These are phyloP conservation scores for Rhizopogon salebrosus DNA, from an alignment of 768 basidiomycete species.

Conservation along the genomic window DNA sequence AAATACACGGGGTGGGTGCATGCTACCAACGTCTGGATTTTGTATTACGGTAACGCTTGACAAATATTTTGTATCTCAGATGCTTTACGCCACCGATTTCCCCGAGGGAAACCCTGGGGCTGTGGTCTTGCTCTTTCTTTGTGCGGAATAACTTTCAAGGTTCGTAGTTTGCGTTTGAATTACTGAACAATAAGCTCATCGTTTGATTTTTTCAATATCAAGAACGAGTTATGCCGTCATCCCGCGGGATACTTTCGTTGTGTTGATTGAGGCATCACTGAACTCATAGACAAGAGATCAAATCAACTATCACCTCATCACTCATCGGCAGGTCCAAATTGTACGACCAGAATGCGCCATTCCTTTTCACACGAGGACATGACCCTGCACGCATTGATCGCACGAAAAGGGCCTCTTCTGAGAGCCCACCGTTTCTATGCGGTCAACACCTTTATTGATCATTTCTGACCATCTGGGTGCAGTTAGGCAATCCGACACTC, in stretches of 20 bases:
- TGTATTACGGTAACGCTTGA: not conserved
- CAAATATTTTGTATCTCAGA: too few relatives aligned
- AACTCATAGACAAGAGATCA: not conserved
- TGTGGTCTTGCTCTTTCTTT: not conserved
- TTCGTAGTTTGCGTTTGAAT: not conserved
- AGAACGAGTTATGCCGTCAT: not conserved
- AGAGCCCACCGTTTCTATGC: not conserved
- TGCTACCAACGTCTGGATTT: not conserved
- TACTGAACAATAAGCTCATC: not conserved
- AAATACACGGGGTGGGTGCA: not conserved
- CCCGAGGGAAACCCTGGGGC: not conserved
- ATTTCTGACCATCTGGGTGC: not conserved
- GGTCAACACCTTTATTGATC: not conserved
- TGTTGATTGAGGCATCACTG: not conserved
- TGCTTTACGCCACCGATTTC: not conserved
- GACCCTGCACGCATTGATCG: not conserved
- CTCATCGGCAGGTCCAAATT: not conserved
- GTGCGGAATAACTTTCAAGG: not conserved
- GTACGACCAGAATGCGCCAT: not conserved
- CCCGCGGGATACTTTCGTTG: not conserved
- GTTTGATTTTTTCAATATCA: not conserved
- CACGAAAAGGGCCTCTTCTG: not conserved
- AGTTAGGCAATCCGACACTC: constrained; percentile 2
- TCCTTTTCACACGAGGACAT: not conserved
- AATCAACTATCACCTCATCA: not conserved